These are phyloP conservation scores for Neurospora terricola DNA, from an alignment of 495 filamentous ascomycete species.

Conservation along the genomic window DNA sequence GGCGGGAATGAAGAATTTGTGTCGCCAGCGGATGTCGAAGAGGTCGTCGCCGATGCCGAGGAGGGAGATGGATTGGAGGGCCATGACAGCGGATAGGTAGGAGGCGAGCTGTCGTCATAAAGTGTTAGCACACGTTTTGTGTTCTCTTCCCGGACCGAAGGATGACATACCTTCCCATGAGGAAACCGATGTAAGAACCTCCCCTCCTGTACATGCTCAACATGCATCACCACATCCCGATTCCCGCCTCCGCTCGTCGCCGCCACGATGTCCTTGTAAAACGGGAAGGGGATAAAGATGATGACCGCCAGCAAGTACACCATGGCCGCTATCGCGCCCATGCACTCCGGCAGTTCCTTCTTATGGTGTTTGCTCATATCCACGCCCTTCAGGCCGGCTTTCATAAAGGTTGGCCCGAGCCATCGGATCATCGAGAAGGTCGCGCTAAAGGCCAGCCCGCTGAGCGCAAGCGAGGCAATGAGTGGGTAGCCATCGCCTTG, in stretches of 20 bases:
- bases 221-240: slow-evolving; percentile 63
- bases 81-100: slow-evolving; percentile 88
- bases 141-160: neutral
- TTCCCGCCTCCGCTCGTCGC: slow-evolving; percentile 92
- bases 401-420: slow-evolving; percentile 87
- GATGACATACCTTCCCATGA: slow-evolving; percentile 60
- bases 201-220: slow-evolving; percentile 61
- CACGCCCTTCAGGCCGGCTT: slow-evolving; percentile 78
- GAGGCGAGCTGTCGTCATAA: slow-evolving; percentile 62
- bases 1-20: slow-evolving; percentile 95
- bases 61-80: slow-evolving; percentile 77
- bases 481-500: slow-evolving; percentile 75
- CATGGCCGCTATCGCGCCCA: slow-evolving; percentile 92
- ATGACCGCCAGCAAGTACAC: slow-evolving; percentile 84
- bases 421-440: slow-evolving; percentile 81
- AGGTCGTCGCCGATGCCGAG: slow-evolving; percentile 93
- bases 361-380: slow-evolving; percentile 74
- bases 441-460: slow-evolving; percentile 69
- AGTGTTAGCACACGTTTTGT: neutral
- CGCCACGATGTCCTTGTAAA: slow-evolving; percentile 97
- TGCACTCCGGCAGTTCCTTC: slow-evolving; percentile 78
- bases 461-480: slow-evolving; percentile 77
- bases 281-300: slow-evolving; percentile 88
- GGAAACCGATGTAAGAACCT: slow-evolving; percentile 84
- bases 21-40: slow-evolving; percentile 96